phyloP scores from a whole-genome alignment of 1,139 yeast genomes.

The Yamadazyma taylorii region DNA sequence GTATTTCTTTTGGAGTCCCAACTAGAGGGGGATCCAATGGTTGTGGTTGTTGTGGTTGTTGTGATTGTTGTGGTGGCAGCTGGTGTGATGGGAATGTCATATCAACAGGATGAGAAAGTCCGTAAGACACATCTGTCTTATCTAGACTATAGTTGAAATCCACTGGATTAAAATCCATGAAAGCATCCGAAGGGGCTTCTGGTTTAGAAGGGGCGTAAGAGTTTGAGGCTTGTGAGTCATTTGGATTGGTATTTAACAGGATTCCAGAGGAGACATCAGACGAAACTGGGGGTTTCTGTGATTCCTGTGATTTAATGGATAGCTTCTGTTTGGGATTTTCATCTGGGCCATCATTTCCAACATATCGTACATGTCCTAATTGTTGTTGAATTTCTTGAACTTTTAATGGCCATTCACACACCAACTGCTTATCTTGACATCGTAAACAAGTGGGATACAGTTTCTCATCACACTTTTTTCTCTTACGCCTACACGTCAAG shows the following conservation, averaged over 20 bases:
- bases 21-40: background rate
- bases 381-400: constrained; percentile 28
- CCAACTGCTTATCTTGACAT: constrained; percentile 25
- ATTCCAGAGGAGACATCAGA: too few species aligned
- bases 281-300: background rate
- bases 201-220: too few species aligned
- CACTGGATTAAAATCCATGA: background rate
- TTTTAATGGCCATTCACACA: constrained; percentile 35
- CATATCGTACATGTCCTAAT: constrained; percentile 27
- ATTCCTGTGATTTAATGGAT: too few species aligned
- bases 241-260: too few species aligned
- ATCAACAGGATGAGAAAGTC: too few species aligned
- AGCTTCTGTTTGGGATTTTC: too few species aligned
- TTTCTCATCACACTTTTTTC: constrained; percentile 42
- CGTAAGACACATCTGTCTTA: background rate
- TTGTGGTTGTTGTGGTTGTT: constrained; percentile 3
- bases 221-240: too few species aligned
- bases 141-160: background rate
- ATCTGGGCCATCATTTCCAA: constrained; percentile 16
- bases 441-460: constrained; percentile 36
- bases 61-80: constrained; percentile 1
- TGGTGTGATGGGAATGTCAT: too few species aligned
- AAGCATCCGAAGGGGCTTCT: too few species aligned
- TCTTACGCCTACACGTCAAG: constrained; percentile 38
- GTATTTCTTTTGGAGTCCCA: background rate